Evolutionary conservation across 169 alveolate species (phyloP).

Genomic region (Amoebophrya sp.): DNA sequence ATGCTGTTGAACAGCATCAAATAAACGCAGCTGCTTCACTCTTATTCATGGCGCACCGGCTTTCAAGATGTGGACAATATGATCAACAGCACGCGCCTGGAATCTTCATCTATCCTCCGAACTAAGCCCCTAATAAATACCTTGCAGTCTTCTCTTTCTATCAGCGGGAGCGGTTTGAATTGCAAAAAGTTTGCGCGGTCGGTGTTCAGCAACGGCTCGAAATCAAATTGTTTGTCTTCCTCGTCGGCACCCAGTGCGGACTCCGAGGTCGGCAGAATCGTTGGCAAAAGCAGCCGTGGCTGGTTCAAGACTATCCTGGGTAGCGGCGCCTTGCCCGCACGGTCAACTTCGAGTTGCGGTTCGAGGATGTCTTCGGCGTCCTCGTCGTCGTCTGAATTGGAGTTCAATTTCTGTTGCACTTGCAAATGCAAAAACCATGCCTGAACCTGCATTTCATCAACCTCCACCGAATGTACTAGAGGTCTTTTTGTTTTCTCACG

Average conservation of each 20-base stretch:
- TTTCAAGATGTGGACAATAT: not conserved
- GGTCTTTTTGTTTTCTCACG: too few species aligned
- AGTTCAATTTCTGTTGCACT: too few species aligned
- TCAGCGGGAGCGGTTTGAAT: not conserved
- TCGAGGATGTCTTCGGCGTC: not conserved
- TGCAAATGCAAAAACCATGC: too few species aligned
- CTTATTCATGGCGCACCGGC: too few species aligned
- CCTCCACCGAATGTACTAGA: too few species aligned
- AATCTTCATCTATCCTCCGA: not conserved
- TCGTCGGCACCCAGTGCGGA: conserved; percentile 3
- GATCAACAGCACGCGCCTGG: too few species aligned
- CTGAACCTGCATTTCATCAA: too few species aligned
- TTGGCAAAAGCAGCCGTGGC: not conserved
- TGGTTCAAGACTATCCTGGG: not conserved
- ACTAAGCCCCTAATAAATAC: not conserved
- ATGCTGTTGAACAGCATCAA: too few species aligned
- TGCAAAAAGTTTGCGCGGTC: not conserved
- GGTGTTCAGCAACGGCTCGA: conserved; percentile 23
- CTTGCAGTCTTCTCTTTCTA: conserved; percentile 6
- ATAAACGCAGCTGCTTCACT: too few species aligned
- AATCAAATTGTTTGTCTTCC: not conserved
- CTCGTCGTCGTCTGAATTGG: not conserved
- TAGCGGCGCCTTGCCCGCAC: not conserved
- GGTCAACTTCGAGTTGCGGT: not conserved
- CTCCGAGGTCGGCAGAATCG: not conserved